Evolutionary conservation across 2,329 filamentous ascomycete species (phyloP), one percentile per base, ranked within the genome.

Genomic region (Monilinia fructicola): DNA sequence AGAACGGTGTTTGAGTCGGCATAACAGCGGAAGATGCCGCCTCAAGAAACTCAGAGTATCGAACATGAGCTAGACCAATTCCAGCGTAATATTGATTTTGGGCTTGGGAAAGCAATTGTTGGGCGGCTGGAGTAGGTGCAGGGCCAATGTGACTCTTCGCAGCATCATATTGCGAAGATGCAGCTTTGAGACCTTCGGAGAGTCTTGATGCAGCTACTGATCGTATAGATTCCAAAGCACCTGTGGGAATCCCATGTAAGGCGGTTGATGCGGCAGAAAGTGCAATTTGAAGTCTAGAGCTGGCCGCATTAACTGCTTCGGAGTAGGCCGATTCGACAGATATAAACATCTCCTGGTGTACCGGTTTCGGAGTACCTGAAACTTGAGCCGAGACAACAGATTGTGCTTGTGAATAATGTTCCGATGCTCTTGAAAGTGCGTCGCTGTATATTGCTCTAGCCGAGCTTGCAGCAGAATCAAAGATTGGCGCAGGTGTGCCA

Each of bases 11-110:
- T 2, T 86, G 83, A 0, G 85, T 88, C 21, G 87, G 85, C 14
- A 86, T 85, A 52, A 92, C 81, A 26, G 88, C 90, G 46, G 84
- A 87, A 12, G 90, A 92, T 10, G 90, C 91, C 5, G 88, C 87
- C 16, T 83, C 82, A 2, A 95, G 71, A 73, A 95, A 94, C 60
- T 89, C 88, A 6, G 88, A 87, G 76, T 95, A 95, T 48, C 89
- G 86, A 54, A 88, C 91, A 73, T 96, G 90, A 0, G 92, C 92
- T 54, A 92, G 77, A 38, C 92, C 92, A 31, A 95, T 78, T 14
- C 89, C 91, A 70, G 92, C 89, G 72, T 92, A 93, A 77, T 94
- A 94, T 74, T 87, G 84, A 71, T 83, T 78, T 71, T 82, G 84
- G 55, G 85, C 89, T 80, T 82, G 88, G 75, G 81, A 86, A 75